A percentile compares a stretch with the other conserved stretches of the same genome.
Evolutionary conservation across 2,329 filamentous ascomycete species (phyloP).

Genomic region (Plenodomus biglobosus): DNA sequence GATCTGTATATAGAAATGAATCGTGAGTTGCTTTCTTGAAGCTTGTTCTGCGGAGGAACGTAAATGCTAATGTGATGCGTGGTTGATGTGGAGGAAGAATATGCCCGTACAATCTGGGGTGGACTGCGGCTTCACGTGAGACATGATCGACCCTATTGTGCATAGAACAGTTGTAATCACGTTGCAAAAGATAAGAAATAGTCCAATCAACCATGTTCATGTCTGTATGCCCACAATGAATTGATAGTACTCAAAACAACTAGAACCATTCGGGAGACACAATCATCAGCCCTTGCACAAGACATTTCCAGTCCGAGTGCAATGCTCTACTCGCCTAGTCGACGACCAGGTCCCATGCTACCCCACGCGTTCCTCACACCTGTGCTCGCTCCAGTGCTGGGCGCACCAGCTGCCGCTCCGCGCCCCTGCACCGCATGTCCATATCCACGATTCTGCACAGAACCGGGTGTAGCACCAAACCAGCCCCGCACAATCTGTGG

Average conservation of each 20-base stretch:
- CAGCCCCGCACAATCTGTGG: constrained; percentile 70
- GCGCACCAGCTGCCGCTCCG: constrained; percentile 19
- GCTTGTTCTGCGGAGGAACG: too few species aligned
- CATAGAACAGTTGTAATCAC: too few species aligned
- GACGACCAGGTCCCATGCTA: constrained; percentile 35
- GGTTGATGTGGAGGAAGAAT: too few species aligned
- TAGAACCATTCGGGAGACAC: too few species aligned
- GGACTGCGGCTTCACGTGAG: too few species aligned
- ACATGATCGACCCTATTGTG: too few species aligned
- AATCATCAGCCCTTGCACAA: neutral
- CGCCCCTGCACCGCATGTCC: constrained; percentile 61
- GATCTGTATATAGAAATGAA: neutral
- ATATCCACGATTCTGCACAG: constrained; percentile 55
- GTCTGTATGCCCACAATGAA: neutral
- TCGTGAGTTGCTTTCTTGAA: too few species aligned
- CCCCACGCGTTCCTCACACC: constrained; percentile 27
- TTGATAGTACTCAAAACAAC: neutral
- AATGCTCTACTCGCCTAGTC: constrained; percentile 26
- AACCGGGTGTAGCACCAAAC: constrained; percentile 56
- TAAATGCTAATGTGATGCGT: too few species aligned
- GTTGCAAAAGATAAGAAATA: neutral
- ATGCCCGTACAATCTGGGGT: too few species aligned
- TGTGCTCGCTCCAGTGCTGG: constrained; percentile 30
- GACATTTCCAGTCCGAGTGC: constrained; percentile 6
- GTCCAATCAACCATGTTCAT: too few species aligned